Conservation (phyloP, 805 yeast species). For the Trichomonascus vanleenenianus region DNA sequence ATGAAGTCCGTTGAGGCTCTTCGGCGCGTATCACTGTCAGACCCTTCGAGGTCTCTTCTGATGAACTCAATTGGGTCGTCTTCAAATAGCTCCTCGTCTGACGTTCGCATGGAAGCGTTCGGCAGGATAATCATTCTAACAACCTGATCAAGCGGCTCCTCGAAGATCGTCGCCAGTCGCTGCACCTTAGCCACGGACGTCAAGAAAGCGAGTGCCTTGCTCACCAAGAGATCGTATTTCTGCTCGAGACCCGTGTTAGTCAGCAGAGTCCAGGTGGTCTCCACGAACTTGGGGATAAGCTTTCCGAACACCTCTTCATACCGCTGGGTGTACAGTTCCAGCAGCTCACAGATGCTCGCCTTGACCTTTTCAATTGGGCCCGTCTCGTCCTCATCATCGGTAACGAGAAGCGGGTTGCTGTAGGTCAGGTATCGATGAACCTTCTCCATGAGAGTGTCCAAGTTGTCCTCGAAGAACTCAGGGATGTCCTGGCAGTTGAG, state of each 20-base stretch:
- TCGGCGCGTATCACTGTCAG: conserved; percentile 88
- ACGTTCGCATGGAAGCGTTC: conserved; percentile 73
- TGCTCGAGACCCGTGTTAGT: conserved; percentile 58
- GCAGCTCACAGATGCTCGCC: conserved; percentile 75
- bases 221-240: conserved; percentile 78
- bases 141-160: conserved; percentile 61
- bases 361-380: conserved; percentile 66
- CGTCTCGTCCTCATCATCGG: conserved; percentile 57
- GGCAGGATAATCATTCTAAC: conserved; percentile 83
- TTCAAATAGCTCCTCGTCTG: conserved; percentile 89
- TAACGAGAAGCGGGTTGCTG: conserved; percentile 45
- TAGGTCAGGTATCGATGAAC: conserved; percentile 74
- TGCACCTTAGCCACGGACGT: conserved; percentile 73
- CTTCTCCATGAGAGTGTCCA: conserved; percentile 67
- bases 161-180: conserved; percentile 56
- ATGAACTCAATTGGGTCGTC: conserved; percentile 95
- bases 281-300: conserved; percentile 67
- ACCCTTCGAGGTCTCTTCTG: conserved; percentile 89
- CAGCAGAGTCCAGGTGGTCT: conserved; percentile 72
- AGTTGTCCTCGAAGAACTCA: conserved; percentile 91
- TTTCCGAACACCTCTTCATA: conserved; percentile 89
- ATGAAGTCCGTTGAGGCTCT: conserved; percentile 89
- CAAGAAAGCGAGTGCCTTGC: conserved; percentile 70
- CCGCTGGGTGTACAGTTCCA: conserved; percentile 79
- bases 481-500: conserved; percentile 97